Base-by-base conservation (phyloP, 179 eudicot species). In the Beta macrorhiza region DNA sequence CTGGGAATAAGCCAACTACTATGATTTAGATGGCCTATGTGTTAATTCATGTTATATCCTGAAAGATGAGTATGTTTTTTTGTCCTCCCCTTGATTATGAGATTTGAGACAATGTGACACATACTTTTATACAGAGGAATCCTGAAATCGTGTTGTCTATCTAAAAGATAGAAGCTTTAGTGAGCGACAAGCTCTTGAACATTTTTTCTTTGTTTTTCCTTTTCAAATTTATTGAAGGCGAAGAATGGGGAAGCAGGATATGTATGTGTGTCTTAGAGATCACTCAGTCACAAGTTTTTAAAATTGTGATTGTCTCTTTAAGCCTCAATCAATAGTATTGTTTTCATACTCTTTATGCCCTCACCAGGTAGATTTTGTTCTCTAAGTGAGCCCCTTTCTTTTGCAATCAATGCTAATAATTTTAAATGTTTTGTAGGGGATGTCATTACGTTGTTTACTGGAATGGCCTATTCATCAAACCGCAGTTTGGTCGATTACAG, bases 361-460 rank as follows among this genome's bases (percentile, higher is more conserved):
- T 37, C n/a, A 32, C 8, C 10, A 67, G 49, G 10, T 55, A 58
- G 1, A 56, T 55, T n/a, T 8, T 51, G 12, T 20, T 59, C 55
- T 45, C 25, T 59, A 65, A 51, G 42, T 55, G 77, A 71, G 49
- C 22, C 67, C 45, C 61, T 67, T 74, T 63, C 71, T 45, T 74
- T 64, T 45, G 62, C 12, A 14, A 67, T n/a, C 53, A 6, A 37
- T 74, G 71, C 72, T 85, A 5, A 81, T 83, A 74, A 42, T 37
- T 78, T 67, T 79, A 29, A 55, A 58, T 56, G 37, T 65, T 80
- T 74, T 51, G 77, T 91, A 90, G 98, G 90, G 79, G 88, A 89
- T 83, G 77, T 89, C 56, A 68, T 90, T 72, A 80, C 80, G 82
- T 89, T 96, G 79, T 90, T 96, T 87, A 92, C 92, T 0, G 93